Evolutionary conservation across 306 rosid genomes (phyloP).

Genomic region (Crataegus laevigata): DNA sequence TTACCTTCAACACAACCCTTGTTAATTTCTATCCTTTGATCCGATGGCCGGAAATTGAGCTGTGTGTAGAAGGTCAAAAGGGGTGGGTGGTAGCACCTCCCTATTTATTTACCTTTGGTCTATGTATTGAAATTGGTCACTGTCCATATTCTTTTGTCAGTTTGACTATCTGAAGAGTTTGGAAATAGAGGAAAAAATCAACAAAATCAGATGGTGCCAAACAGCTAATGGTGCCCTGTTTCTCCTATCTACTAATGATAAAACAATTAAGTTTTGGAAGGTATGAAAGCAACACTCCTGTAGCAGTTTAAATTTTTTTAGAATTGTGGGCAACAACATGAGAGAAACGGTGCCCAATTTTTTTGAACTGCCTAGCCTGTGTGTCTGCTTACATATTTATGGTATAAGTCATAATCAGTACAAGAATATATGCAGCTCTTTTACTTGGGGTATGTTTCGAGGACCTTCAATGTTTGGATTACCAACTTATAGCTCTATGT

Average conservation of each 20-base stretch:
- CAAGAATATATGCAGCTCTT: not conserved
- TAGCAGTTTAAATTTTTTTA: not conserved
- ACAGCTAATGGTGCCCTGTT: slow-evolving; percentile 86
- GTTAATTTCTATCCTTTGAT: too few relatives aligned
- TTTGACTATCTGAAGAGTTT: slow-evolving; percentile 98
- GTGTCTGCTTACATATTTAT: not conserved
- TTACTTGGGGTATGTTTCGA: not conserved
- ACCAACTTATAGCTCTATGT: not conserved
- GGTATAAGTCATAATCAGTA: not conserved
- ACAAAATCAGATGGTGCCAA: slow-evolving; percentile 99
- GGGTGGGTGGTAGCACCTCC: too few relatives aligned
- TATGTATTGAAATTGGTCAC: slow-evolving; percentile 6
- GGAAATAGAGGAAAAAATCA: slow-evolving; percentile 99
- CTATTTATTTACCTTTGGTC: not conserved
- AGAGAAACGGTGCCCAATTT: not conserved
- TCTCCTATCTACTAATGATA: slow-evolving; percentile 92
- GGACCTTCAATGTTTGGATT: not conserved
- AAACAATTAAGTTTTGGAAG: slow-evolving; percentile 98
- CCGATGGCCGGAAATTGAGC: too few relatives aligned
- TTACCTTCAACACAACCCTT: too few relatives aligned
- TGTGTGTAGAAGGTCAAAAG: too few relatives aligned
- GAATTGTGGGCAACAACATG: not conserved
- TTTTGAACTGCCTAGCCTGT: not conserved
- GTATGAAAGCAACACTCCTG: slow-evolving; percentile 30
- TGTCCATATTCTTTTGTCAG: slow-evolving; percentile 38